Conservation (phyloP, 2,329 filamentous ascomycete genomes). For the Triangularia setosa region DNA sequence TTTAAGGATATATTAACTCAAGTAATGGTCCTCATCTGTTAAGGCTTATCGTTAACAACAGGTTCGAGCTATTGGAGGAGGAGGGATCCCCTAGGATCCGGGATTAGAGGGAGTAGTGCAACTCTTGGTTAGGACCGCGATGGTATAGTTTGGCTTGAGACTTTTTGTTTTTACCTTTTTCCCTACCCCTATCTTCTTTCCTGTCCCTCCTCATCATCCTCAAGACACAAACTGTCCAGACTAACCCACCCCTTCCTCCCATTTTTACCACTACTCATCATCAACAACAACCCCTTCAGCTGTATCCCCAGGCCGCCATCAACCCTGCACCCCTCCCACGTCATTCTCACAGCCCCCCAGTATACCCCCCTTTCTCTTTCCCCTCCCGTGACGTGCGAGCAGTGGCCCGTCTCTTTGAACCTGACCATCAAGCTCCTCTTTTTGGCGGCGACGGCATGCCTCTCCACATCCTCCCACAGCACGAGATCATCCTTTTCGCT, state of each 20-base stretch:
- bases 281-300: slow-evolving; percentile 5
- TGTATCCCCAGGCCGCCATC: slow-evolving; percentile 14
- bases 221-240: slow-evolving; percentile 11
- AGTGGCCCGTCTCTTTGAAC: slow-evolving; percentile 25
- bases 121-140: no score
- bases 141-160: no score
- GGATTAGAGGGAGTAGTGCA: no score
- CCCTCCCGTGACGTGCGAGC: slow-evolving; percentile 22
- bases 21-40: no score
- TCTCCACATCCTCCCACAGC: slow-evolving; percentile 24
- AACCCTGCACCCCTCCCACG: slow-evolving; percentile 22
- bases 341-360: slow-evolving; percentile 24
- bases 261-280: not conserved
- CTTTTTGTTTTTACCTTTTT: no score
- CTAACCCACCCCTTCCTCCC: slow-evolving; percentile 13
- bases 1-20: no score
- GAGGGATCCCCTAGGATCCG: no score
- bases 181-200: no score
- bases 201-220: not conserved
- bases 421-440: slow-evolving; percentile 23
- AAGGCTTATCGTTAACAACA: no score
- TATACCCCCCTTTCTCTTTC: slow-evolving; percentile 19
- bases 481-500: slow-evolving; percentile 26
- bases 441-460: slow-evolving; percentile 19
- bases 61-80: no score